These are phyloP conservation scores for Henckelia pumila DNA, from an alignment of 257 asterid species.

Conservation along the genomic window DNA sequence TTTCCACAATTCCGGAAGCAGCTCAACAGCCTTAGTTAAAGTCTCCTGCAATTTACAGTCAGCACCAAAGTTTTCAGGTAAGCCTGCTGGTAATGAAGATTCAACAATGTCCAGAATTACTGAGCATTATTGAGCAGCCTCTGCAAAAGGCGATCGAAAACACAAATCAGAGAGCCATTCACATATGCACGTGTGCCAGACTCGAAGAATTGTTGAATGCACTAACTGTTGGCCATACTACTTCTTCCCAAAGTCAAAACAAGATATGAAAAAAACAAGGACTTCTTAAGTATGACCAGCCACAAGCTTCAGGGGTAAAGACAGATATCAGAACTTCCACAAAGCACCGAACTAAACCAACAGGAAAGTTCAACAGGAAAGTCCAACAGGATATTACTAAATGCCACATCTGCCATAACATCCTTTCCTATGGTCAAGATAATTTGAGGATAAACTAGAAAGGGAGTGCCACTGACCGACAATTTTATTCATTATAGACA, in stretches of 20 bases:
- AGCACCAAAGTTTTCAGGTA: conserved; percentile 80
- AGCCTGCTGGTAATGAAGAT: conserved; percentile 81
- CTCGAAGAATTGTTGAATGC: not conserved
- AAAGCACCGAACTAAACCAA: conserved; percentile 9
- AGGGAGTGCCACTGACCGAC: conserved; percentile 12
- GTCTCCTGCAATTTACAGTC: conserved; percentile 92
- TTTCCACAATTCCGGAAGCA: conserved; percentile 88
- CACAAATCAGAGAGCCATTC: conserved; percentile 27
- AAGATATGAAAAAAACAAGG: not conserved
- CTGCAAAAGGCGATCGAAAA: conserved; percentile 58
- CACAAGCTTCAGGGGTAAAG: not conserved
- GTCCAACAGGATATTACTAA: not conserved
- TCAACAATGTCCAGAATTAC: conserved; percentile 87
- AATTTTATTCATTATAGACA: conserved; percentile 6
- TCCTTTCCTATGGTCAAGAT: conserved; percentile 3
- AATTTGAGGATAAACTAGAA: not conserved
- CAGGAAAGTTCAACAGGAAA: conserved; percentile 8
- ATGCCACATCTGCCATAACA: conserved; percentile 20
- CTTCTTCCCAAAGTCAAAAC: not conserved
- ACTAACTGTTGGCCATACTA: not conserved
- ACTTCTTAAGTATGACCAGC: conserved; percentile 8
- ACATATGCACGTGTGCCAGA: conserved; percentile 28
- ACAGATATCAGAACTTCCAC: conserved; percentile 11
- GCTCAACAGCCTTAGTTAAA: conserved; percentile 70
- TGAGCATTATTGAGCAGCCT: conserved; percentile 95